Conservation (phyloP, 331 rosid genomes). For the Rosa hybrid region DNA sequence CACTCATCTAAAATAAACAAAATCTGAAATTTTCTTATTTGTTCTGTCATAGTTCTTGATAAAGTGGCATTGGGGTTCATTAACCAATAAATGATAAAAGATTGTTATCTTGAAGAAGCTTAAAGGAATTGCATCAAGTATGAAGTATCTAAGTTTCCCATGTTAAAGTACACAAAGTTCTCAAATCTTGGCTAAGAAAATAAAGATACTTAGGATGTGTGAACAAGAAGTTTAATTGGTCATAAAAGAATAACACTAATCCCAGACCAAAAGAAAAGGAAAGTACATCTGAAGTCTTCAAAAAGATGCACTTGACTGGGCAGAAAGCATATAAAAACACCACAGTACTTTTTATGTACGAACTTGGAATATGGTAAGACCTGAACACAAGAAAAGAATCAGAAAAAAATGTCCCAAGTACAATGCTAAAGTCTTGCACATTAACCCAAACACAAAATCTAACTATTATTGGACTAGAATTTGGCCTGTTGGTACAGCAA, state of each 20-base stretch:
- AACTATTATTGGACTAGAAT: slow-evolving; percentile 20
- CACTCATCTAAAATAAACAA: background rate
- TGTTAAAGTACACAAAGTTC: slow-evolving; percentile 20
- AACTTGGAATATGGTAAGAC: slow-evolving; percentile 24
- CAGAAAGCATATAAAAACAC: slow-evolving; percentile 46
- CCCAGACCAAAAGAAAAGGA: slow-evolving; percentile 29
- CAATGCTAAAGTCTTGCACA: slow-evolving; percentile 45
- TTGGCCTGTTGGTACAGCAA: slow-evolving; percentile 24
- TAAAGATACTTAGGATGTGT: slow-evolving; percentile 3
- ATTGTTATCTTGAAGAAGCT: slow-evolving; percentile 15
- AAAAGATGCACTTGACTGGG: slow-evolving; percentile 30
- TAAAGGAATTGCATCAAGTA: slow-evolving; percentile 19
- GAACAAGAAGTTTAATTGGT: slow-evolving; percentile 11
- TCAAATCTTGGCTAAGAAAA: slow-evolving; percentile 18
- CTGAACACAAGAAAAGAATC: slow-evolving; percentile 43
- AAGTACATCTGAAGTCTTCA: slow-evolving; percentile 15
- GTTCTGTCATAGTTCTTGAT: slow-evolving; percentile 3
- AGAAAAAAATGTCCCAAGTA: slow-evolving; percentile 30
- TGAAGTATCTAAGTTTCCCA: background rate
- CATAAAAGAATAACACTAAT: background rate
- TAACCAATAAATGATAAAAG: background rate
- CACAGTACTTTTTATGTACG: slow-evolving; percentile 19
- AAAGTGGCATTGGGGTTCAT: background rate
- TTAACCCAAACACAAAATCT: slow-evolving; percentile 24
- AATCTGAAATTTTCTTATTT: background rate